Base-by-base conservation (phyloP, 257 asterid genomes). In the Scutellaria baicalensis region DNA sequence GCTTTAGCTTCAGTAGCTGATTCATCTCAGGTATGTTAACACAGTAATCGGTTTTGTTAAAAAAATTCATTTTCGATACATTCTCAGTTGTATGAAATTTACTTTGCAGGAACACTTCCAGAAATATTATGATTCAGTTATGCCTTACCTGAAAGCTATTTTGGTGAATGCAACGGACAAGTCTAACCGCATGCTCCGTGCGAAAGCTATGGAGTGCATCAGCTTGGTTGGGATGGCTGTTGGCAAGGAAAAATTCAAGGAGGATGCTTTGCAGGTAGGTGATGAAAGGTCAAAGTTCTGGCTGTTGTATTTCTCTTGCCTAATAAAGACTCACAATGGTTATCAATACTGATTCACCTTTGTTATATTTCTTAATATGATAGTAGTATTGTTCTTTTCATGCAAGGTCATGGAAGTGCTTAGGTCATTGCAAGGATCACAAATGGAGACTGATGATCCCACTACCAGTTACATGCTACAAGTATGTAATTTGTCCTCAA, bases 161-260 rank as follows among this genome's bases (percentile, higher is more conserved):
- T 74, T 92, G 77, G 88, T 87, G 66, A 89, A 85, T 83, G 96
- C 98, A 38, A 88, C 85, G 5, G 95, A 92, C 81, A 92, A 92
- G 74, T 80, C 95, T 47, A 88, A 89, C 62, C 95, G 98, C 59
- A 89, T 92, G 95, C 98, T 92, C 70, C 96, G 98, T 77, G 98
- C 98, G 44, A 92, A 92, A 86, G 96, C 98, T 66, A 88, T 92
- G 98, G 96, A 88, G 64, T 92, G 98, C 84, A 92, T 88, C 59
- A 92, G 98, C 82, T 85, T 92, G 81, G 96, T 92, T 31, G 98
- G 98, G 69, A 92, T 92, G 98, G 98, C 98, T 66, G 98, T 92
- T 80, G 98, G 96, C 62, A 92, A 92, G 78, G 96, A 89, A 21
- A 89, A 85, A 75, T 92, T 92, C 71, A 87, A 87, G 81, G 94